Conservation (phyloP, 2,329 filamentous ascomycete species). For the Boeremia lycopersici region DNA sequence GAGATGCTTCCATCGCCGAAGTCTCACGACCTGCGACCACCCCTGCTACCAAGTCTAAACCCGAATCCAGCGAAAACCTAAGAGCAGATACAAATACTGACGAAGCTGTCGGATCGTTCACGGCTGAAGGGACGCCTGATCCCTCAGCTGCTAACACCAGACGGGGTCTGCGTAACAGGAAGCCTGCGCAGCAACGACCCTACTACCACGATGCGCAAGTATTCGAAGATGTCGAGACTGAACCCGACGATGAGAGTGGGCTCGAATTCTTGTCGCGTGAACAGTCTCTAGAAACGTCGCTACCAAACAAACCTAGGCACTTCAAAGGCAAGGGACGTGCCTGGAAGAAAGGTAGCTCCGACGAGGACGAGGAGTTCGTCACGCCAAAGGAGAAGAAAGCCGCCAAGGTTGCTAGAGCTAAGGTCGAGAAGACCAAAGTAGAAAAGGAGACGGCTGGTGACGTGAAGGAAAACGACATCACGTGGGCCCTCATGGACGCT, state of each 20-base stretch:
- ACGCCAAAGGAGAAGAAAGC: conserved; percentile 28
- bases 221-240: conserved; percentile 30
- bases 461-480: neutral
- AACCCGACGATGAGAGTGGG: conserved; percentile 5
- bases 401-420: conserved; percentile 9
- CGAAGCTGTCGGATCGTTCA: conserved; percentile 12
- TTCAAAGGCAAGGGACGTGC: conserved; percentile 43
- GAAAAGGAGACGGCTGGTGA: neutral
- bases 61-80: neutral
- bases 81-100: neutral
- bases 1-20: conserved; percentile 15
- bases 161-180: conserved; percentile 41
- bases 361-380: conserved; percentile 39
- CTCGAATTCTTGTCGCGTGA: conserved; percentile 7
- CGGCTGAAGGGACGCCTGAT: conserved; percentile 31
- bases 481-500: neutral
- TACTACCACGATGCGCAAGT: conserved; percentile 43
- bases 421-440: conserved; percentile 19
- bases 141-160: conserved; percentile 30
- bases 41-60: conserved; percentile 13
- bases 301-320: conserved; percentile 22
- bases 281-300: conserved; percentile 2
- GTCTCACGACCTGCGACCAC: conserved; percentile 13
- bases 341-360: conserved; percentile 41
- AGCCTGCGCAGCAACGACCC: conserved; percentile 43